Percentiles rank a stretch among this genome's conserved stretches.
Conservation (phyloP, 768 basidiomycete genomes). For the Clathrus columnatus region DNA sequence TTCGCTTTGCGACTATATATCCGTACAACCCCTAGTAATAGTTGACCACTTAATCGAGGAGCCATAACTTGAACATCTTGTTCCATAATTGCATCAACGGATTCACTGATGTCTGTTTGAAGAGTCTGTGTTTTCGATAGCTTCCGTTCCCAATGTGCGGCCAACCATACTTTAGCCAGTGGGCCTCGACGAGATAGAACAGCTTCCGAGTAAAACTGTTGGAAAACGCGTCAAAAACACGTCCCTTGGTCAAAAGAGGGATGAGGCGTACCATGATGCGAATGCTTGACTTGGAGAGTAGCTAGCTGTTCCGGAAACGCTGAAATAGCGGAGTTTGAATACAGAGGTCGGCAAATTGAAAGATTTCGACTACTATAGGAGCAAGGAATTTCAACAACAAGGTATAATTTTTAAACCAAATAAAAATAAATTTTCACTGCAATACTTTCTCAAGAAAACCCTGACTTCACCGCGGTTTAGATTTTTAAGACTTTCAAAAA, state of each 20-base stretch:
- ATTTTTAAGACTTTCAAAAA: no score
- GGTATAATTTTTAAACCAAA: no score
- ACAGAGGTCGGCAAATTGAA: no score
- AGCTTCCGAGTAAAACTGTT: constrained; percentile 88
- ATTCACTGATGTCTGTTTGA: constrained; percentile 91
- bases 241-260: background rate
- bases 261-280: constrained; percentile 8
- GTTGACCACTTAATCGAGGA: constrained; percentile 90
- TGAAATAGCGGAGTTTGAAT: no score
- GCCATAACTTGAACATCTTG: constrained; percentile 92
- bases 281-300: background rate
- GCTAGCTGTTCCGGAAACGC: no score
- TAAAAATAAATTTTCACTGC: no score
- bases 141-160: constrained; percentile 97
- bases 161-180: constrained; percentile 96
- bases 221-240: constrained; percentile 1
- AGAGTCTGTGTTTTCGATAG: constrained; percentile 92
- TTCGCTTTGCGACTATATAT: constrained; percentile 98
- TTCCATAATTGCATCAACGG: constrained; percentile 93
- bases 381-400: no score
- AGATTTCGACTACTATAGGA: no score
- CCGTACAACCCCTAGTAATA: constrained; percentile 91
- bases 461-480: no score
- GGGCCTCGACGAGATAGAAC: constrained; percentile 92
- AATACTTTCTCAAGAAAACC: no score